phyloP scores from a whole-genome alignment of 1,284 basidiomycete genomes.

The Malassezia obtusa region DNA sequence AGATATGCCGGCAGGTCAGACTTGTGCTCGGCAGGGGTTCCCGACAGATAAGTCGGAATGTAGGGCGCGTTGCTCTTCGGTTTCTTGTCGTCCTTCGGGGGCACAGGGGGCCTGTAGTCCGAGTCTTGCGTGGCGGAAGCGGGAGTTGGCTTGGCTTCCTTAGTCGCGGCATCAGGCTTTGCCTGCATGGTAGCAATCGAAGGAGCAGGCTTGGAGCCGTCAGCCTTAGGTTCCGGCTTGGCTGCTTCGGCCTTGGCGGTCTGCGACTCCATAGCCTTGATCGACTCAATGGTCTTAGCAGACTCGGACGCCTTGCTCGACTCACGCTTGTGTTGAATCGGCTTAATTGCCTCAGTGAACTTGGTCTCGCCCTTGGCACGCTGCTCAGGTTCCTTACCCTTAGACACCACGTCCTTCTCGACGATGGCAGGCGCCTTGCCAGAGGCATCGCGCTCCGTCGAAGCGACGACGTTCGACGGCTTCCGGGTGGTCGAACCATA shows the following conservation, averaged over 20 bases:
- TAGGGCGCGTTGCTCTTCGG: neutral
- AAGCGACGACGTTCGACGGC: neutral
- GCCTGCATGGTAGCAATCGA: too few relatives aligned
- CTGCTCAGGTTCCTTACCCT: neutral
- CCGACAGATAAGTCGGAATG: neutral
- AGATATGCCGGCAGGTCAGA: neutral
- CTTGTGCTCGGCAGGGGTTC: neutral
- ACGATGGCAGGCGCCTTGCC: too few relatives aligned
- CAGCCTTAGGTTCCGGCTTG: neutral
- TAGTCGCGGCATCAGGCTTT: too few relatives aligned
- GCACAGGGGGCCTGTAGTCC: neutral
- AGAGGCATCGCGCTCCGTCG: too few relatives aligned
- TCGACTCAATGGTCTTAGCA: neutral
- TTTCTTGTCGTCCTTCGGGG: neutral
- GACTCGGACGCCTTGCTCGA: neutral
- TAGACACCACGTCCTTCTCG: too few relatives aligned
- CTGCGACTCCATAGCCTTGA: neutral
- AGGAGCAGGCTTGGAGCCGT: too few relatives aligned
- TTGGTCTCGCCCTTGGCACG: neutral
- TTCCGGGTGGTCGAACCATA: neutral
- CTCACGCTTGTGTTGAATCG: neutral
- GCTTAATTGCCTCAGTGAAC: slow-evolving; percentile 5
- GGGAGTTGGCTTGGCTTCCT: too few relatives aligned
- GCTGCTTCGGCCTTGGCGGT: neutral
- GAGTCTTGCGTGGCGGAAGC: neutral